Evolutionary conservation across 495 filamentous ascomycete genomes (phyloP), one percentile per base, ranked within the genome.

Genomic region (Endocarpon pusillum): DNA sequence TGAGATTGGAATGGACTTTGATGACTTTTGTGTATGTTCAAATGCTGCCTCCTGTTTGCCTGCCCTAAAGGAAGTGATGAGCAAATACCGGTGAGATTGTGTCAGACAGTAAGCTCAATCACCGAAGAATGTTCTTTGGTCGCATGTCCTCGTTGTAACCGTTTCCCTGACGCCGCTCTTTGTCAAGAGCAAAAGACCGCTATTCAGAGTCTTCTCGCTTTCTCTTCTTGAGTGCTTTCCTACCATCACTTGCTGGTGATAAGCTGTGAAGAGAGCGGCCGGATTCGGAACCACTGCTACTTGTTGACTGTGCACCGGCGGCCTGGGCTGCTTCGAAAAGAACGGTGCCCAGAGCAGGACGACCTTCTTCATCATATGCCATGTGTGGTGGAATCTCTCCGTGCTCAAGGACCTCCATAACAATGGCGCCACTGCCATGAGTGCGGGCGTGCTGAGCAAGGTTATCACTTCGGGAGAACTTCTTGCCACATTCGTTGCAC

Each of bases 401-500:
- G 33, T 68, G 54, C 35, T 93, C 80, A 25, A 92, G 59, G 38
- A 94, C 65, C 39, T 78, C 75, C 81, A 96, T 81, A 36, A 85
- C 73, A 41, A 94, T 79, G 36, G 87, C 80, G 28, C 82, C 82
- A 33, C 73, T 74, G 29, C 82, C 91, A 45, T 99, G 91, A 10
- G 89, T 99, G 32, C 91, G 75, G 31, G 89, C 75, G 48, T 99
- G 91, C 57, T 99, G 91, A 20, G 82, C 77, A 16, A 99, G 71
- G 60, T 99, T 99, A 58, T 99, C 91, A 45, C 79, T 87, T 37
- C 91, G 80, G 1, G 89, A 96, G 64, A 96, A 99, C 64, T 93
- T 93, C 74, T 99, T 99, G 39, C 89, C 87, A 45, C 91, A 99
- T 59, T 96, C 86, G 39, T 71, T 61, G 60, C 91, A 99, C 55